Conservation (phyloP, 331 rosid species). For the Prunus yedoensis region DNA sequence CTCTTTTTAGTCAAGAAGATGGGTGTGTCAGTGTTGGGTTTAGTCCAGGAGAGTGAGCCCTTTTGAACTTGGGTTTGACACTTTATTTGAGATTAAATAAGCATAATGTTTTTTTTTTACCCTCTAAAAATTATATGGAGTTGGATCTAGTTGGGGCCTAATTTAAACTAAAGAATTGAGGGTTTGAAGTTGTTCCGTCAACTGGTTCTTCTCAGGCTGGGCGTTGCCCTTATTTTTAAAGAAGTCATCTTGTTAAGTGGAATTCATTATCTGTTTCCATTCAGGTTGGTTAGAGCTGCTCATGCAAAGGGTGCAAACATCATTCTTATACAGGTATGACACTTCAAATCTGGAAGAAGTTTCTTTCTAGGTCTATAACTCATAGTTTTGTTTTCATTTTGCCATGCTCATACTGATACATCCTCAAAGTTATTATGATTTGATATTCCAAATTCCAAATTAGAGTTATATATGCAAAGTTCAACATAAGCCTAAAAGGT, state of each 20-base stretch:
- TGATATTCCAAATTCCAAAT: not conserved
- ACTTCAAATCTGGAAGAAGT: not conserved
- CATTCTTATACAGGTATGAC: constrained; percentile 77
- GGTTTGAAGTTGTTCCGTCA: not conserved
- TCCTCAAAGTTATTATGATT: not conserved
- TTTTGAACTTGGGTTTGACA: not conserved
- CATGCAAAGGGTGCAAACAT: constrained; percentile 83
- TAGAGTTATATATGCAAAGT: not conserved
- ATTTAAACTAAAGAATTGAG: constrained; percentile 6
- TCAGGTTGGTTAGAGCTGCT: constrained; percentile 87
- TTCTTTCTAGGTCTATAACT: not conserved
- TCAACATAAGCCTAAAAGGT: not conserved
- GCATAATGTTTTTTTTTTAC: not conserved
- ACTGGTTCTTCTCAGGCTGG: not conserved
- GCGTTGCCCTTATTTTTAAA: not conserved
- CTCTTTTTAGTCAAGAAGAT: not conserved
- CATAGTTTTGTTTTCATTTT: not conserved
- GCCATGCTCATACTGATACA: not conserved
- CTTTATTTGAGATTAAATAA: not conserved
- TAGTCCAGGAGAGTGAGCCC: not conserved
- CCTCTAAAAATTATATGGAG: not conserved
- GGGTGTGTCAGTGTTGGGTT: not conserved
- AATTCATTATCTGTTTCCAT: not conserved
- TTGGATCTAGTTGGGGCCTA: not conserved
- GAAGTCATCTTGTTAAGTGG: constrained; percentile 2